phyloP scores from a whole-genome alignment of 306 rosid genomes.

The Cicer yamashitae region DNA sequence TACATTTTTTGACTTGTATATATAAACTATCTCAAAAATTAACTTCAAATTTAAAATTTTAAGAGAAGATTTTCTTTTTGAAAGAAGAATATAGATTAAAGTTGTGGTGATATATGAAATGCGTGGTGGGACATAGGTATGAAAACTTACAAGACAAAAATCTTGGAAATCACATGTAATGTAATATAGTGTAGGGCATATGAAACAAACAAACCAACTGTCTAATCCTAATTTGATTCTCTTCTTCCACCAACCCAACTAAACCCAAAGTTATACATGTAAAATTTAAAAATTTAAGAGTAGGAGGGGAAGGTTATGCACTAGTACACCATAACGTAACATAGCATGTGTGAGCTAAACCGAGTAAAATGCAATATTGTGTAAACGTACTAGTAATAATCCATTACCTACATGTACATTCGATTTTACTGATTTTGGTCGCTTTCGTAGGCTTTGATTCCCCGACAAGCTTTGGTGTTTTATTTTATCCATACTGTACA shows the following conservation, averaged over 20 bases:
- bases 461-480: constrained; percentile 57
- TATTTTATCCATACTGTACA: constrained; percentile 49
- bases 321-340: constrained; percentile 14
- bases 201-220: constrained; percentile 49
- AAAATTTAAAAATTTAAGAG: constrained; percentile 8
- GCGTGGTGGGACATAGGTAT: constrained; percentile 46
- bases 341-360: neutral
- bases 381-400: constrained; percentile 10
- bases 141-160: constrained; percentile 48
- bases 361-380: neutral
- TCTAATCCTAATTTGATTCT: constrained; percentile 47
- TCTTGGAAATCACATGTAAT: constrained; percentile 56
- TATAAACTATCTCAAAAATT: no score
- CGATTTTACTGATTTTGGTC: constrained; percentile 39
- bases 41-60: no score
- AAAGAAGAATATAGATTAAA: constrained; percentile 3
- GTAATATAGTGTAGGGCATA: constrained; percentile 44
- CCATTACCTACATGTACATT: constrained; percentile 14
- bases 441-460: constrained; percentile 54
- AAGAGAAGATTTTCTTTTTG: no score
- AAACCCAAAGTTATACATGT: constrained; percentile 9
- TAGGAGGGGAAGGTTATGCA: constrained; percentile 44
- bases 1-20: no score
- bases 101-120: constrained; percentile 39
- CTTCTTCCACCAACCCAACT: constrained; percentile 43